Base-by-base conservation (phyloP, 1,284 basidiomycete genomes). In the Athelia sp. region DNA sequence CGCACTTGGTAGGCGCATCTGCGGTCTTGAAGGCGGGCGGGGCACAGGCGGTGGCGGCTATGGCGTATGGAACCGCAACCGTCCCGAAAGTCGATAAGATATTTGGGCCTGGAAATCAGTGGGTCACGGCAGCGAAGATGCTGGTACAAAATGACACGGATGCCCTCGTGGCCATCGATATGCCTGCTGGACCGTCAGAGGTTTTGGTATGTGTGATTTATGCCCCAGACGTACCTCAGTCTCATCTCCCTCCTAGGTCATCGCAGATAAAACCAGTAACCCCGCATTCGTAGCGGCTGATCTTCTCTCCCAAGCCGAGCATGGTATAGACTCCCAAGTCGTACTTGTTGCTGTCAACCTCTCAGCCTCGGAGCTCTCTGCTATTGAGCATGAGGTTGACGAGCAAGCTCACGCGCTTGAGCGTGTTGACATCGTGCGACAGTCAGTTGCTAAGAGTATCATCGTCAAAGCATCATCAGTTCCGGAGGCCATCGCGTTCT, bases 1-100 rank as follows among this genome's bases (percentile, higher is more conserved):
- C 94, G 18, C 75, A 88, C 56, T 77, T 95, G 48, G 84, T 91
- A 21, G 93, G 93, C 26, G 94, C 92, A 1, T 87, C 87, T 10
- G 87, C 87, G 34, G 84, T 98, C 54, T 75, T 98, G 55, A 92
- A 90, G 66, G 94, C 94, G 4, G 97, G 97, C 43, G 97, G 97
- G 29, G 97, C 92, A 3, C 97, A 99, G 65, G 97, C 97, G 1
- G 83, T 99, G n/a, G 93, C 93, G 14, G 96, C 94, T 0, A 78
- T 99, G 70, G 97, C 97, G 1, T 99, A 98, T 67, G 97, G 97
- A 14, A 99, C 97, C 3, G 76, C 88, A 63, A 87, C 87, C 2
- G 93, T 96, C 8, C 93, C 94, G n/a, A 99, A 99, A 72, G 97
- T 99, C 15, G 97, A 99, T 77, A 99, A 98, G 72, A 96, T 99